Evolutionary conservation across 2,329 filamentous ascomycete genomes (phyloP), one percentile per base, ranked within the genome.

Genomic region (Xylariaceae sp.): DNA sequence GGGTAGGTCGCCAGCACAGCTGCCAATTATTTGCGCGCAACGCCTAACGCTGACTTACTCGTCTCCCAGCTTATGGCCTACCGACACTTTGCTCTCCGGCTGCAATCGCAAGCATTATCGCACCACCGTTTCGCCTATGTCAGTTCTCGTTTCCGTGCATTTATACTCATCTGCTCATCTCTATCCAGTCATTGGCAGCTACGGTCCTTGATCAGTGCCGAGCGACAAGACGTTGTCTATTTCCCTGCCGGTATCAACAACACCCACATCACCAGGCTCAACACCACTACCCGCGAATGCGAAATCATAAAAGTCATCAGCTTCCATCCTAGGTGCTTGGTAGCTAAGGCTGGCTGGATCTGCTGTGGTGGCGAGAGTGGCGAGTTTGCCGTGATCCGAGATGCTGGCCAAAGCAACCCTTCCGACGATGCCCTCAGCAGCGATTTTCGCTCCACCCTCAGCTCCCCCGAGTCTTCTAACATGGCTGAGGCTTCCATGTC

Each of bases 311-410:
- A 80, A 39, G 71, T 81, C 22, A 72, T 90, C 51, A 81, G 74
- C 51, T 93, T 83, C 64, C 78, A 64, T 54, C 86, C 90, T n/a
- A 79, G 87, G 66, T 97, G 91, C 63, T 78, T 96, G 6, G 85
- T 88, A n/a, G 86, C 88, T 7, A 84, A 82, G 39, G 79, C 87
- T 55, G 89, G 89, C 39, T 97, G 88, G 85, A 76, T 97, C 29
- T 95, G 88, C 55, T 87, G 90, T 35, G 93, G 91, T 35, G 91
- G 91, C 44, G 85, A 95, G 55, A 80, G 81, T 51, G 93, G 93
- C 43, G 85, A 94, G 59, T 95, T 95, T 59, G 83, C 87, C 22
- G 83, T 89, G 41, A 85, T 95, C 56, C 81, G 78, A 39, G 69
- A 71, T 24, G 53, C 54, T 37, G 61, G 53, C 39, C 50, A 47